phyloP scores from a whole-genome alignment of 139 green algal species.

The Deuterostichococcus epilithicus region DNA sequence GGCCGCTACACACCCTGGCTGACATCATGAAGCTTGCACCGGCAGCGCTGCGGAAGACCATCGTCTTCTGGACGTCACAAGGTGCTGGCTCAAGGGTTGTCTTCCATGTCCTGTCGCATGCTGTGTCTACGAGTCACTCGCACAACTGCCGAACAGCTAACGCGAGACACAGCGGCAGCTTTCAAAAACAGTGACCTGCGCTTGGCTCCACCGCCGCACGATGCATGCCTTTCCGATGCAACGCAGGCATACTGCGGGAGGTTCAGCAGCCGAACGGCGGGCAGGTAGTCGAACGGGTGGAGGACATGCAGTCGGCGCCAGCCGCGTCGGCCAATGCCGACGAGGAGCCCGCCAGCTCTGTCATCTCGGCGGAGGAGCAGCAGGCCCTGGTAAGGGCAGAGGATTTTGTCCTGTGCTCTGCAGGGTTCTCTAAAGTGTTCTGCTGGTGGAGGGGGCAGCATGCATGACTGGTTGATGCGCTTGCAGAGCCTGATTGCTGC shows the following conservation, averaged over 20 bases:
- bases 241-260: background rate
- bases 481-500: no score
- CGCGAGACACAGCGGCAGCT: background rate
- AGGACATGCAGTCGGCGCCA: conserved; percentile 12
- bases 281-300: background rate
- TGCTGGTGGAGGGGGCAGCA: no score
- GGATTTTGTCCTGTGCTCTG: no score
- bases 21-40: conserved; percentile 43
- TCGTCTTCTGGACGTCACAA: conserved; percentile 86
- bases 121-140: no score
- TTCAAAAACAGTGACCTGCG: background rate
- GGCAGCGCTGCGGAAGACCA: conserved; percentile 52
- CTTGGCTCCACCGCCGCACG: background rate
- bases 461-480: no score
- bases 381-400: no score
- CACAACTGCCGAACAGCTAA: no score
- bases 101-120: no score
- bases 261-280: background rate
- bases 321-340: background rate
- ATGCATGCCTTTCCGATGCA: no score
- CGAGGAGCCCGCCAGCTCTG: background rate
- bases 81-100: no score
- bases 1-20: conserved; percentile 46
- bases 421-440: no score
- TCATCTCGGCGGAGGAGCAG: background rate